These are phyloP conservation scores for Epichloe uncinata DNA, from an alignment of 2,329 filamentous ascomycete genomes.

Conservation along the genomic window DNA sequence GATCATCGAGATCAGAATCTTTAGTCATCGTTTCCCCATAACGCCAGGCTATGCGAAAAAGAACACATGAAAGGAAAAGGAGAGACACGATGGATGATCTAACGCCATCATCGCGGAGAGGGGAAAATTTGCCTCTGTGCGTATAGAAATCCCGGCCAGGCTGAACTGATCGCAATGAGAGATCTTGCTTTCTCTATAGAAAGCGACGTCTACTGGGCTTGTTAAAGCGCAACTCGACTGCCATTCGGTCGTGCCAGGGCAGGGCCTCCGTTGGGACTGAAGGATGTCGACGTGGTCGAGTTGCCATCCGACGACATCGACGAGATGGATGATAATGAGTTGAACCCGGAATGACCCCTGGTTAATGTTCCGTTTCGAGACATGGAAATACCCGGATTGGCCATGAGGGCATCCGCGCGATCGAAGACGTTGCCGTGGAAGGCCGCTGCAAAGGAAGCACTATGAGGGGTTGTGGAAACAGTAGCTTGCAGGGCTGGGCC, in stretches of 20 bases:
- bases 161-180: neutral
- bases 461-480: slow-evolving; percentile 58
- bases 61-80: neutral
- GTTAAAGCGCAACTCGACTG: slow-evolving; percentile 23
- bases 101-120: neutral
- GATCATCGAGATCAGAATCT: slow-evolving; percentile 4
- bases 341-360: slow-evolving; percentile 26
- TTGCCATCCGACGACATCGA: slow-evolving; percentile 28
- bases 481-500: slow-evolving; percentile 86
- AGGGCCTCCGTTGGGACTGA: slow-evolving; percentile 20
- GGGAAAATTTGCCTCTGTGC: neutral
- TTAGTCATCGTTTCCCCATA: slow-evolving; percentile 1
- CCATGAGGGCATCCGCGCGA: slow-evolving; percentile 43
- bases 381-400: slow-evolving; percentile 44
- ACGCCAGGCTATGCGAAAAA: slow-evolving; percentile 6
- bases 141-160: neutral
- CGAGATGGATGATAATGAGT: slow-evolving; percentile 26
- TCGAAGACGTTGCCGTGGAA: slow-evolving; percentile 49
- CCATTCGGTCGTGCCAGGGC: slow-evolving; percentile 23
- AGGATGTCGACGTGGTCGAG: slow-evolving; percentile 18
- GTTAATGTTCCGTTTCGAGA: slow-evolving; percentile 35
- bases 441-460: slow-evolving; percentile 38
- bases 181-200: neutral
- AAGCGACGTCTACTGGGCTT: neutral
- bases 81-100: neutral